Conservation (phyloP, 192 early-diverging fungal species). For the Coemansia sp. region DNA sequence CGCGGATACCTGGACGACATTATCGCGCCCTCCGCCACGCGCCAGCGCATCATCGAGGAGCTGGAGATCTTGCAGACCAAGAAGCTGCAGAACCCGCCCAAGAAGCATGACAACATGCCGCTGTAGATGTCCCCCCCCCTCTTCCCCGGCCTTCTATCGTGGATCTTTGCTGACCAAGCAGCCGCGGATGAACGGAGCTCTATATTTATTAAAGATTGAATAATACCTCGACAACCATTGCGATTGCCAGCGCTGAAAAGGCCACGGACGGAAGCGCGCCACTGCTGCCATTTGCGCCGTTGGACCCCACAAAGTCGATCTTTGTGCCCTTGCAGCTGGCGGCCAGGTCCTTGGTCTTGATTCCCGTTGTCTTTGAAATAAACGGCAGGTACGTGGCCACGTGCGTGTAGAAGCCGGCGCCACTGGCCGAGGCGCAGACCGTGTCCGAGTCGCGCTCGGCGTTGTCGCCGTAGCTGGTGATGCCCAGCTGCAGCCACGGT, state of each 20-base stretch:
- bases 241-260: neutral
- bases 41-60: conserved; percentile 85
- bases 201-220: neutral
- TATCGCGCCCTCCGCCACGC: conserved; percentile 70
- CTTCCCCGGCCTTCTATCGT: no score
- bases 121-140: conserved; percentile 71
- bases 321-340: conserved; percentile 39
- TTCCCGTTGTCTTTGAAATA: conserved; percentile 42
- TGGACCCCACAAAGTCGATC: conserved; percentile 12
- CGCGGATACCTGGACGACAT: conserved; percentile 84
- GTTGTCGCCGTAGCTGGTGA: conserved; percentile 58
- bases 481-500: conserved; percentile 48
- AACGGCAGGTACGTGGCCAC: conserved; percentile 44
- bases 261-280: neutral
- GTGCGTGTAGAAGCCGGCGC: conserved; percentile 58
- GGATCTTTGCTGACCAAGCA: no score
- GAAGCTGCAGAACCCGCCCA: conserved; percentile 72
- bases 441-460: conserved; percentile 3
- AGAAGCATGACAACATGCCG: conserved; percentile 97
- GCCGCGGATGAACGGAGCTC: neutral
- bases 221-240: neutral
- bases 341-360: conserved; percentile 18
- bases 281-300: conserved; percentile 1
- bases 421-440: conserved; percentile 43
- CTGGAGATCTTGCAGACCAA: conserved; percentile 80